Conservation (phyloP, 345 rosid genomes). For the Theobroma cacao region DNA sequence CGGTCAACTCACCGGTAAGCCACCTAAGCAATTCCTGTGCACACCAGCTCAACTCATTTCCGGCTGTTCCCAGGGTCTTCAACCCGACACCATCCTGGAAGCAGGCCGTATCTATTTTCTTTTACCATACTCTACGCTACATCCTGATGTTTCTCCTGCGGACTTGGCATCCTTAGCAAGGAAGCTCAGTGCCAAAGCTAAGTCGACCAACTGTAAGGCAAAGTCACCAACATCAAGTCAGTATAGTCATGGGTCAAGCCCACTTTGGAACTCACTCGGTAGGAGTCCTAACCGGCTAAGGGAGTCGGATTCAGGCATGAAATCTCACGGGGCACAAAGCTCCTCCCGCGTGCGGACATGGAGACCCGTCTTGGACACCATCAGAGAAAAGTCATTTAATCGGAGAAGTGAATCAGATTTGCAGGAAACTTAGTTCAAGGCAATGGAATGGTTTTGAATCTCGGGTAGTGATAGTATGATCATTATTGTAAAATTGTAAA, state of each 20-base stretch:
- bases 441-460: background rate
- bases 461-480: background rate
- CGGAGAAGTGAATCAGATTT: slow-evolving; percentile 47
- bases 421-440: slow-evolving; percentile 16
- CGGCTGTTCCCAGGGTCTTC: slow-evolving; percentile 23
- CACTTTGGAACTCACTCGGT: background rate
- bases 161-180: slow-evolving; percentile 33
- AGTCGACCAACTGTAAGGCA: background rate
- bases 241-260: background rate
- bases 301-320: background rate
- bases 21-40: slow-evolving; percentile 30
- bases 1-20: slow-evolving; percentile 25
- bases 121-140: slow-evolving; percentile 38
- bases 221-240: slow-evolving; percentile 13
- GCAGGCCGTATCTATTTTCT: slow-evolving; percentile 45
- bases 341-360: slow-evolving; percentile 19
- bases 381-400: slow-evolving; percentile 43
- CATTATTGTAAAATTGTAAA: background rate
- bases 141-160: slow-evolving; percentile 36
- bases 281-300: slow-evolving; percentile 5
- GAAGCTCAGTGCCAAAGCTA: slow-evolving; percentile 43
- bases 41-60: slow-evolving; percentile 45
- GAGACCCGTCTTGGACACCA: slow-evolving; percentile 49
- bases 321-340: background rate
- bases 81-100: slow-evolving; percentile 26